Evolutionary conservation across 108 stramenopile genomes (phyloP).

Genomic region (Skeletonema costatum): DNA sequence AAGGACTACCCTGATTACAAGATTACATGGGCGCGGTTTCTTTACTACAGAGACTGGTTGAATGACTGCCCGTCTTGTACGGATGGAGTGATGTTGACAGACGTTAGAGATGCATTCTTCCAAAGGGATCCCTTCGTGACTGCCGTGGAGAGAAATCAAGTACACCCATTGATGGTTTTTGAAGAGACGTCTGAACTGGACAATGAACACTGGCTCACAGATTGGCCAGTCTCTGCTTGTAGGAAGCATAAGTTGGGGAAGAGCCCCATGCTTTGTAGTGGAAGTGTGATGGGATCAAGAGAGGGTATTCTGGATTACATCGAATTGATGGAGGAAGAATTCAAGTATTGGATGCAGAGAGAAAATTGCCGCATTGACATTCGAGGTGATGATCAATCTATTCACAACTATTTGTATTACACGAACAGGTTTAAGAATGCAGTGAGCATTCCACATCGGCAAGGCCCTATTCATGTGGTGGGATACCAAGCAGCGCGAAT

Average conservation of each 20-base stretch:
- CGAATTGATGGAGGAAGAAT: conserved; percentile 66
- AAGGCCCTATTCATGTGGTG: conserved; percentile 40
- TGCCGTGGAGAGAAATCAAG: conserved; percentile 44
- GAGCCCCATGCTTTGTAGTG: conserved; percentile 67
- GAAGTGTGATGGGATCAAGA: conserved; percentile 75
- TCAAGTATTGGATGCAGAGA: conserved; percentile 58
- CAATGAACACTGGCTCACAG: conserved; percentile 67
- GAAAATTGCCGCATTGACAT: conserved; percentile 56
- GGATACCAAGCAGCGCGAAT: conserved; percentile 41
- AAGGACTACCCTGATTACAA: conserved; percentile 52
- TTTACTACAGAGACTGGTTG: conserved; percentile 63
- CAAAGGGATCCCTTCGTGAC: conserved; percentile 74
- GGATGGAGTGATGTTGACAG: conserved; percentile 69
- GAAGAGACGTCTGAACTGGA: conserved; percentile 52
- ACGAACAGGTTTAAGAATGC: conserved; percentile 58
- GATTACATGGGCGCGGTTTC: conserved; percentile 69
- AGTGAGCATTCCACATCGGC: conserved; percentile 31
- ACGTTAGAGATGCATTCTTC: conserved; percentile 71
- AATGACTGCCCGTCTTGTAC: conserved; percentile 66
- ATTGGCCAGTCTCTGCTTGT: conserved; percentile 19
- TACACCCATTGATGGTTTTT: conserved; percentile 57
- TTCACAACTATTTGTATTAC: conserved; percentile 84
- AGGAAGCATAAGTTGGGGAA: conserved; percentile 23
- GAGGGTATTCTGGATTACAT: conserved; percentile 72
- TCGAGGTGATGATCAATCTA: conserved; percentile 68